phyloP scores from a whole-genome alignment of 306 rosid species.

The Prinsepia uniflora region DNA sequence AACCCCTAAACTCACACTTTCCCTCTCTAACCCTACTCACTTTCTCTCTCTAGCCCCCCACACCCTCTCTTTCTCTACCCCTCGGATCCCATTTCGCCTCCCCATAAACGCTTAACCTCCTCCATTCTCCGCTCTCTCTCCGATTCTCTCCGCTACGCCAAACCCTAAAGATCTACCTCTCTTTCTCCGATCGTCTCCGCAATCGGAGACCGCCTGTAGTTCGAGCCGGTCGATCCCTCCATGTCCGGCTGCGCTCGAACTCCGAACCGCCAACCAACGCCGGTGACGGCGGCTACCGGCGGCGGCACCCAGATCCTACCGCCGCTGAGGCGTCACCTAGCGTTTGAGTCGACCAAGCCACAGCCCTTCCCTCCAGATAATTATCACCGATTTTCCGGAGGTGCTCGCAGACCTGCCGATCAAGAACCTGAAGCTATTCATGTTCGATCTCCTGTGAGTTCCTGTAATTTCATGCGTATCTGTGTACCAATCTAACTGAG shows the following conservation, averaged over 20 bases:
- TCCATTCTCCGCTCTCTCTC: slow-evolving; percentile 1
- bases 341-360: slow-evolving; percentile 69
- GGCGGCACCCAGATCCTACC: slow-evolving; percentile 47
- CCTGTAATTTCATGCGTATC: background rate
- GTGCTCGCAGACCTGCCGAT: slow-evolving; percentile 41
- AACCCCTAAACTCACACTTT: slow-evolving; percentile 20
- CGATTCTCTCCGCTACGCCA: slow-evolving; percentile 17
- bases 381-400: slow-evolving; percentile 59
- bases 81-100: slow-evolving; percentile 32
- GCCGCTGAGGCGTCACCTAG: slow-evolving; percentile 67
- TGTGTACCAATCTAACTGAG: background rate
- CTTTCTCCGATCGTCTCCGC: slow-evolving; percentile 2
- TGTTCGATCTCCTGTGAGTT: slow-evolving; percentile 78
- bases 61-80: slow-evolving; percentile 24
- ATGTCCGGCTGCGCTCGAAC: slow-evolving; percentile 74
- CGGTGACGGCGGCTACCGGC: slow-evolving; percentile 18
- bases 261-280: slow-evolving; percentile 43
- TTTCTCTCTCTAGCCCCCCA: slow-evolving; percentile 19
- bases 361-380: slow-evolving; percentile 67
- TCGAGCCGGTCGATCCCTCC: slow-evolving; percentile 10
- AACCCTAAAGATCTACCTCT: slow-evolving; percentile 20
- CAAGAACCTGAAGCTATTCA: slow-evolving; percentile 61
- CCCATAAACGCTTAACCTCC: slow-evolving; percentile 23
- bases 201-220: slow-evolving; percentile 9
- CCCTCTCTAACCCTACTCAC: slow-evolving; percentile 14